These are phyloP conservation scores for Lachnellula suecica DNA, from an alignment of 2,329 filamentous ascomycete genomes.

Conservation along the genomic window DNA sequence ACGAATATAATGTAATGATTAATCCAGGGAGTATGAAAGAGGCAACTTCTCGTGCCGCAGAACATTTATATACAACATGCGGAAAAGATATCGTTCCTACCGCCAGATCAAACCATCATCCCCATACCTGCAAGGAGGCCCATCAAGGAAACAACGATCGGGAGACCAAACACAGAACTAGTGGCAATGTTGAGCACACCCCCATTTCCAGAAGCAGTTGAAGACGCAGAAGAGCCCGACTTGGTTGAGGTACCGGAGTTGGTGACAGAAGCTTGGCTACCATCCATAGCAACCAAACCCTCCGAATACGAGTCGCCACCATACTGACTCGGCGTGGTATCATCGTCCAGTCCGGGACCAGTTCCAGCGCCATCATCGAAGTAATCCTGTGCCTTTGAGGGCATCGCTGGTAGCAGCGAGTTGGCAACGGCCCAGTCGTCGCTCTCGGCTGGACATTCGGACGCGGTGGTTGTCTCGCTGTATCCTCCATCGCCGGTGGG, in stretches of 20 bases:
- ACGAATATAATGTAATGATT: too few species aligned
- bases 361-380: constrained; percentile 48
- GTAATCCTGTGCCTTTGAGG: constrained; percentile 39
- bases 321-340: background rate
- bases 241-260: background rate
- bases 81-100: background rate
- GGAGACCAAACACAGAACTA: background rate
- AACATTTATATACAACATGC: too few species aligned
- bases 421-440: constrained; percentile 47
- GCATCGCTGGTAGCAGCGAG: constrained; percentile 47
- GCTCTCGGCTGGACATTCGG: constrained; percentile 44
- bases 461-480: constrained; percentile 36
- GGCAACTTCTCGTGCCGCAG: too few species aligned
- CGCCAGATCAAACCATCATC: background rate
- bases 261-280: background rate
- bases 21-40: too few species aligned
- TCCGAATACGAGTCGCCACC: background rate
- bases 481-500: constrained; percentile 54
- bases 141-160: background rate
- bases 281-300: background rate
- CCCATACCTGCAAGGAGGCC: background rate
- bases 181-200: background rate
- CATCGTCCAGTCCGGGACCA: constrained; percentile 32
- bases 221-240: background rate
- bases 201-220: background rate